A percentile compares a stretch with the other conserved stretches of the same genome.
phyloP scores from a whole-genome alignment of 225 moss, liverwort and hornwort species.

The Physcomitrellopsis africana region DNA sequence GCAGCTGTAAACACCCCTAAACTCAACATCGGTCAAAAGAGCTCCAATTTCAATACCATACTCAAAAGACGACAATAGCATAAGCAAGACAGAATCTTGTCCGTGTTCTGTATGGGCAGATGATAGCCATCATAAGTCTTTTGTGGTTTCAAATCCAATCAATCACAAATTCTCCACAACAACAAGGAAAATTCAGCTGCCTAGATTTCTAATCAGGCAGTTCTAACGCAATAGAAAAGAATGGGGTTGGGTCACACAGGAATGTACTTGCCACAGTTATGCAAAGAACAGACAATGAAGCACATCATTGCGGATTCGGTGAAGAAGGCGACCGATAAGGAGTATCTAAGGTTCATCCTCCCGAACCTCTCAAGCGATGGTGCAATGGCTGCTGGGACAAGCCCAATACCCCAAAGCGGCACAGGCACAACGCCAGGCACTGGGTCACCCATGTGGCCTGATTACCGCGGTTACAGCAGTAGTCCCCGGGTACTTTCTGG shows the following conservation, averaged over 20 bases:
- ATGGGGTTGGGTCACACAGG: conserved; percentile 48
- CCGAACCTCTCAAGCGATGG: conserved; percentile 29
- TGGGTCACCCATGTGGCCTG: conserved; percentile 37
- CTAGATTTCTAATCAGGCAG: background rate
- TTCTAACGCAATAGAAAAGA: background rate
- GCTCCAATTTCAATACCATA: background rate
- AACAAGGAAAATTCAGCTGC: background rate
- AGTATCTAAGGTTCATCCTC: conserved; percentile 36
- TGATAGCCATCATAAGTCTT: background rate
- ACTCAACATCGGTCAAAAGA: background rate
- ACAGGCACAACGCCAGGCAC: background rate
- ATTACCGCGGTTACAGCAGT: conserved; percentile 49
- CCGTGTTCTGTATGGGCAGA: background rate
- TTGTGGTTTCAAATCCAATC: background rate
- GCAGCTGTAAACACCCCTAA: background rate
- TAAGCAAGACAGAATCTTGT: background rate
- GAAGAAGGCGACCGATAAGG: conserved; percentile 54
- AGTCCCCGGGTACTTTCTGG: background rate
- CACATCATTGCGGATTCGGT: conserved; percentile 73
- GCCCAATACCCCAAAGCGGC: conserved; percentile 12
- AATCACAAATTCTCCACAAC: background rate
- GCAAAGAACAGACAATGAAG: conserved; percentile 58
- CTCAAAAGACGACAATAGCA: background rate
- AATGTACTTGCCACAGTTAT: conserved; percentile 78
- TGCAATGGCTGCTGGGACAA: conserved; percentile 29